These are phyloP conservation scores for Cryptococcus sp. DNA, from an alignment of 1,284 basidiomycete species.

Conservation along the genomic window DNA sequence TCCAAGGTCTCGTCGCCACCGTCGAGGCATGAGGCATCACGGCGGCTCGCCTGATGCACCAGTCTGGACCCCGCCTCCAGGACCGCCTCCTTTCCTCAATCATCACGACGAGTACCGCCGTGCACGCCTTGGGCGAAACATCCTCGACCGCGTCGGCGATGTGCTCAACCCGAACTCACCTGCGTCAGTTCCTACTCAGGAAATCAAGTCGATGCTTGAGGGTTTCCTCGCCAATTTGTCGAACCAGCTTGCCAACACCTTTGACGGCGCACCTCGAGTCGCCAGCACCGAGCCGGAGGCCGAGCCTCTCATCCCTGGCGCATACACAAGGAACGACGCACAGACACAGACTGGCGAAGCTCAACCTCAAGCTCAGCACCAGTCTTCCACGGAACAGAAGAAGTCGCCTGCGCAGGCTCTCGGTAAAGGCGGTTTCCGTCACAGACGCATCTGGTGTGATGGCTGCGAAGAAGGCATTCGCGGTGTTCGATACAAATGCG, in stretches of 20 bases:
- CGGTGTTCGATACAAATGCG: slow-evolving; percentile 50
- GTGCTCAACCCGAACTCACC: slow-evolving; percentile 22
- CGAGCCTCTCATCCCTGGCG: slow-evolving; percentile 39
- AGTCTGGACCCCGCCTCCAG: slow-evolving; percentile 7
- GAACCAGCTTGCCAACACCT: slow-evolving; percentile 47
- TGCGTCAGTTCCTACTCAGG: slow-evolving; percentile 34
- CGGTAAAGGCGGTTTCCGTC: slow-evolving; percentile 45
- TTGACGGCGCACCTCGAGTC: slow-evolving; percentile 33
- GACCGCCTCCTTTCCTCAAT: slow-evolving; percentile 4
- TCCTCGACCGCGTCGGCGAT: slow-evolving; percentile 31
- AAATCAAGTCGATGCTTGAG: slow-evolving; percentile 49
- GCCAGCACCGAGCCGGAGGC: slow-evolving; percentile 9
- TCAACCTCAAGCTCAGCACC: slow-evolving; percentile 6
- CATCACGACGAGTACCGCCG: slow-evolving; percentile 2
- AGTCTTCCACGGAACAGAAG: slow-evolving; percentile 6
- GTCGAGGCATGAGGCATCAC: slow-evolving; percentile 5
- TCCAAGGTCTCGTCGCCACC: slow-evolving; percentile 12
- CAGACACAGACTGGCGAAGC: slow-evolving; percentile 3
- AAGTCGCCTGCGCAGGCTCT: slow-evolving; percentile 21
- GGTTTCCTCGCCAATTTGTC: slow-evolving; percentile 49
- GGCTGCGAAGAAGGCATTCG: slow-evolving; percentile 46
- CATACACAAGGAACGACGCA: slow-evolving; percentile 24
- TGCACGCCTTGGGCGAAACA: slow-evolving; percentile 18
- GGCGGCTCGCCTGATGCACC: slow-evolving; percentile 8
- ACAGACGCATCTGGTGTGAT: slow-evolving; percentile 50